Conservation (phyloP, 1,284 basidiomycete genomes). For the Tilletia horrida region DNA sequence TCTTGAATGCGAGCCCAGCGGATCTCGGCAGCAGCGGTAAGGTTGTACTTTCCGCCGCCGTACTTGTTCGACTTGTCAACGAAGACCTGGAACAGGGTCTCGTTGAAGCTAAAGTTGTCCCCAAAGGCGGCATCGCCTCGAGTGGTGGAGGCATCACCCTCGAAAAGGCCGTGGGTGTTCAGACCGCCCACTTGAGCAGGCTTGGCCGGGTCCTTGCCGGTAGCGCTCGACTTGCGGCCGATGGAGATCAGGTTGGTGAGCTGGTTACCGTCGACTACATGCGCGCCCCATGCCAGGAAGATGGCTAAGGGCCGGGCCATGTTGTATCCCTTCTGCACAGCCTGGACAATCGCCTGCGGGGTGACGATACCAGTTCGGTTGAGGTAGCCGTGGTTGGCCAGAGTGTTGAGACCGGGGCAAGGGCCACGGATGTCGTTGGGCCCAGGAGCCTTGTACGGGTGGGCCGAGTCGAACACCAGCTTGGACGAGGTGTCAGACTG, state of each 20-base stretch:
- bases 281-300: constrained; percentile 25
- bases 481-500: constrained; percentile 11
- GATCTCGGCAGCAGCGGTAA: constrained; percentile 15
- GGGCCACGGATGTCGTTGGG: constrained; percentile 23
- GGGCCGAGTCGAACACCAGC: constrained; percentile 22
- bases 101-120: constrained; percentile 26
- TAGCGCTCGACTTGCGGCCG: constrained; percentile 21
- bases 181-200: constrained; percentile 18
- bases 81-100: constrained; percentile 23
- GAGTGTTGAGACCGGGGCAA: constrained; percentile 29
- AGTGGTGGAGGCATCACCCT: constrained; percentile 26
- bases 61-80: constrained; percentile 24
- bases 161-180: constrained; percentile 26
- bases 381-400: constrained; percentile 25
- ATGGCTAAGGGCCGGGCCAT: constrained; percentile 27
- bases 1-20: constrained; percentile 13
- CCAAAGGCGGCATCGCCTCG: constrained; percentile 24
- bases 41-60: constrained; percentile 26
- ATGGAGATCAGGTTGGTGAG: constrained; percentile 23
- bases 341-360: constrained; percentile 25
- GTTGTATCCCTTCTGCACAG: constrained; percentile 27
- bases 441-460: constrained; percentile 26
- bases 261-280: constrained; percentile 24
- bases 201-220: constrained; percentile 18
- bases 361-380: constrained; percentile 24